Conservation (phyloP, 805 yeast genomes). For the Pichia ethanolica region DNA sequence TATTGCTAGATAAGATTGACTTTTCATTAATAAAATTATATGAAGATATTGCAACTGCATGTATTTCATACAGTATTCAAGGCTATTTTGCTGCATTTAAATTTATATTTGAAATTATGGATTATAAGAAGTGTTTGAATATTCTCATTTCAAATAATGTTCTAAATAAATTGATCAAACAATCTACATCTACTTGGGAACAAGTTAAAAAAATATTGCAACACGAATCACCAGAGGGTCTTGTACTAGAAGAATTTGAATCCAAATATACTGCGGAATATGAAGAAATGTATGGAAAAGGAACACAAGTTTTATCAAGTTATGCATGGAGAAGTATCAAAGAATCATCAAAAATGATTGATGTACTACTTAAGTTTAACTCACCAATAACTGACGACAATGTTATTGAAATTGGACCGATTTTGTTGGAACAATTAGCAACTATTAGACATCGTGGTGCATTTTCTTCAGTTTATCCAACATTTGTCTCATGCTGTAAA, state of each 20-base stretch:
- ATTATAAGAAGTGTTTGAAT: constrained; percentile 5
- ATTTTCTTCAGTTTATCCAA: constrained; percentile 79
- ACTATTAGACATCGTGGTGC: constrained; percentile 87
- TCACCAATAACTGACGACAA: constrained; percentile 22
- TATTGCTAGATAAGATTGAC: constrained; percentile 30
- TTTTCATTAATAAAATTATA: constrained; percentile 29
- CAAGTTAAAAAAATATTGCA: constrained; percentile 42
- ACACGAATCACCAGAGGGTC: constrained; percentile 68
- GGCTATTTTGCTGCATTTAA: constrained; percentile 62
- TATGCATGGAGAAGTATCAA: constrained; percentile 80
- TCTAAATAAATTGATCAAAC: constrained; percentile 8
- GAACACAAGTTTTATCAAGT: constrained; percentile 45
- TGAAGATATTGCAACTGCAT: constrained; percentile 34
- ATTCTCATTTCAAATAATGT: constrained; percentile 3
- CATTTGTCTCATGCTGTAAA: constrained; percentile 59
- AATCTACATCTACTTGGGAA: constrained; percentile 33
- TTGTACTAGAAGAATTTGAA: constrained; percentile 41
- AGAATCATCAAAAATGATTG: constrained; percentile 57
- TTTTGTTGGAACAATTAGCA: constrained; percentile 59
- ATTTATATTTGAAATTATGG: constrained; percentile 25
- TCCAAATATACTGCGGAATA: constrained; percentile 28
- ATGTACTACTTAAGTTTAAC: constrained; percentile 30
- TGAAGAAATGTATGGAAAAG: constrained; percentile 28
- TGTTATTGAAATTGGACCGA: constrained; percentile 39
- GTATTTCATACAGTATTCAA: constrained; percentile 47